phyloP scores from a whole-genome alignment of 1,284 basidiomycete species.

The Pyrrhoderma lamaoense region DNA sequence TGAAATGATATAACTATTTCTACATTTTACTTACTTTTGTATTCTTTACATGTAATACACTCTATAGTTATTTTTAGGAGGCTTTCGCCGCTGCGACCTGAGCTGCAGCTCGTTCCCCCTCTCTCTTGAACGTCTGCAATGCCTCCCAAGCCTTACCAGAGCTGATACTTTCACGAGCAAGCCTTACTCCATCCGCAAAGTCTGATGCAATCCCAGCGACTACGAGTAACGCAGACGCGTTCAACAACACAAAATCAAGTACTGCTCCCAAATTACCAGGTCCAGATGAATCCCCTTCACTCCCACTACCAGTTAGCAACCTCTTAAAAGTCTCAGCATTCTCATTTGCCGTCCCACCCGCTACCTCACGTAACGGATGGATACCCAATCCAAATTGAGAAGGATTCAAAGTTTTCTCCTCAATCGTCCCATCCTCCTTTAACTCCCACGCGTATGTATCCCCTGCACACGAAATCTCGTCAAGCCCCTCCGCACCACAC shows the following conservation, averaged over 20 bases:
- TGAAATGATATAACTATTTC: too few relatives aligned
- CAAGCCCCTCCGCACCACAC: slow-evolving; percentile 86
- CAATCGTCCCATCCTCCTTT: slow-evolving; percentile 42
- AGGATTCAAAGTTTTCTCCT: slow-evolving; percentile 44
- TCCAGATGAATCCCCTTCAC: slow-evolving; percentile 27
- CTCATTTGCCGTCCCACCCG: slow-evolving; percentile 62
- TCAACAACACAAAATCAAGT: slow-evolving; percentile 79
- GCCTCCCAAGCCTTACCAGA: slow-evolving; percentile 74
- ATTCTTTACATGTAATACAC: too few relatives aligned
- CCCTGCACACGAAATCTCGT: slow-evolving; percentile 93
- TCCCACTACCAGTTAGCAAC: slow-evolving; percentile 32
- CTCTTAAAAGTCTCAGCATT: slow-evolving; percentile 64
- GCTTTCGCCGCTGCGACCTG: too few relatives aligned
- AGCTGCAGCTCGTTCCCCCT: slow-evolving; percentile 10
- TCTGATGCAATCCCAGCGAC: slow-evolving; percentile 68
- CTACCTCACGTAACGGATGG: slow-evolving; percentile 67
- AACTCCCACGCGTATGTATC: slow-evolving; percentile 76
- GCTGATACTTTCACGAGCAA: slow-evolving; percentile 68
- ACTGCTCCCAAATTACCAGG: slow-evolving; percentile 53
- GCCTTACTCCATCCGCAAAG: slow-evolving; percentile 63
- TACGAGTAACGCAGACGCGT: slow-evolving; percentile 76
- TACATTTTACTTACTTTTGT: too few relatives aligned
- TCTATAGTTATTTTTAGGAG: too few relatives aligned
- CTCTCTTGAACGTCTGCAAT: slow-evolving; percentile 46
- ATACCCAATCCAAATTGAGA: slow-evolving; percentile 49